Evolutionary conservation across 257 asterid genomes (phyloP).

Genomic region (Jasminum sambac): DNA sequence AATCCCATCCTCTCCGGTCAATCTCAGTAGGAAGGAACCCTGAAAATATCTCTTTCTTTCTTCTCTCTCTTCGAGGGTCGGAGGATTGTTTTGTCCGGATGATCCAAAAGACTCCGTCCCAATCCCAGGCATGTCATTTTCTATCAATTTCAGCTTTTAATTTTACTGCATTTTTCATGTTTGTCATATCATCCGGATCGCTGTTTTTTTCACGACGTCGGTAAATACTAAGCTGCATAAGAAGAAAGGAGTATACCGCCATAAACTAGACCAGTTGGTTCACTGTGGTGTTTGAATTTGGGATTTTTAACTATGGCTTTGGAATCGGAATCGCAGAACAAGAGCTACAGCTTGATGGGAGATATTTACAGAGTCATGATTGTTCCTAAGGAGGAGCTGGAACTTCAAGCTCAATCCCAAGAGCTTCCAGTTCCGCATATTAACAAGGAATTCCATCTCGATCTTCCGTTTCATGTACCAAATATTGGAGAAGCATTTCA

Average conservation of each 20-base stretch:
- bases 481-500: conserved; percentile 51
- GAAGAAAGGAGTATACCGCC: background rate
- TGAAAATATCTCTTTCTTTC: conserved; percentile 27
- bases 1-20: background rate
- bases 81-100: conserved; percentile 23
- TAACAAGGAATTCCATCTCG: conserved; percentile 29
- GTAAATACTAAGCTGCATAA: background rate
- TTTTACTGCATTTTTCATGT: conserved; percentile 6
- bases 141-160: conserved; percentile 12
- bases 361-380: conserved; percentile 43
- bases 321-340: conserved; percentile 56
- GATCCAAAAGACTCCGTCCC: conserved; percentile 48
- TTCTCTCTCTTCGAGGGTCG: conserved; percentile 18
- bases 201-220: background rate
- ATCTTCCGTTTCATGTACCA: conserved; percentile 36
- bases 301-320: conserved; percentile 23
- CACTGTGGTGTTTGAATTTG: conserved; percentile 4
- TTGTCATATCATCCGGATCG: background rate
- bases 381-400: conserved; percentile 53
- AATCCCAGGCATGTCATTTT: conserved; percentile 38
- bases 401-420: conserved; percentile 38
- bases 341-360: conserved; percentile 51
- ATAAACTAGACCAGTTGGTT: background rate
- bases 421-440: conserved; percentile 18
- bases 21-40: background rate